Evolutionary conservation across 441 rosid species (phyloP).

Genomic region (Populus hybrid): DNA sequence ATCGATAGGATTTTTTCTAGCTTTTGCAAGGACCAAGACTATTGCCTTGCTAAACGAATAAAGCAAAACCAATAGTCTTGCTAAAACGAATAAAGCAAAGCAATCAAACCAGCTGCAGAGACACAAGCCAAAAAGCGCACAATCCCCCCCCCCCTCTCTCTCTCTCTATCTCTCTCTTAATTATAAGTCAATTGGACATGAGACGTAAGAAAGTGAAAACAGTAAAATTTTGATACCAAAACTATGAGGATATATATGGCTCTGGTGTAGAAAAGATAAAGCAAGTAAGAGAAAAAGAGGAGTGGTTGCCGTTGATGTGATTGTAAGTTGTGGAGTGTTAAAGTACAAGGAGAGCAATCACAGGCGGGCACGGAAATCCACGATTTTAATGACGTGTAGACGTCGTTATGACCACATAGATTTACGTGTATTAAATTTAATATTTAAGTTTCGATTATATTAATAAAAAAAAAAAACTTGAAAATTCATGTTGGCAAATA

Average conservation of each 20-base stretch:
- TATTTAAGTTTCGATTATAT: too few relatives aligned
- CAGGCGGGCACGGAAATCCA: too few relatives aligned
- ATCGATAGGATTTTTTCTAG: conserved; percentile 22
- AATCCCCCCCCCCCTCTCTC: neutral
- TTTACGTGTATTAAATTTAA: too few relatives aligned
- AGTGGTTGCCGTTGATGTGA: conserved; percentile 14
- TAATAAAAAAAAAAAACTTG: too few relatives aligned
- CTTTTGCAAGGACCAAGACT: conserved; percentile 42
- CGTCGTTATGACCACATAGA: too few relatives aligned
- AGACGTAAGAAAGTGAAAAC: conserved; percentile 14
- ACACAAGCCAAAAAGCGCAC: conserved; percentile 27
- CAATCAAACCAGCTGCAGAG: conserved; percentile 9
- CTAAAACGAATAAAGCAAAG: conserved; percentile 42
- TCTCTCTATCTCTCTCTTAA: conserved; percentile 9
- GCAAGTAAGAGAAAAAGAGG: neutral
- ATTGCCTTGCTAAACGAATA: neutral
- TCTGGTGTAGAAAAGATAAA: neutral
- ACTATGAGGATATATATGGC: neutral
- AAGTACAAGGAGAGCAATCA: too few relatives aligned
- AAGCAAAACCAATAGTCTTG: conserved; percentile 7
- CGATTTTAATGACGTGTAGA: too few relatives aligned
- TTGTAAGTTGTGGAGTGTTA: neutral
- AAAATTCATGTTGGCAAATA: too few relatives aligned
- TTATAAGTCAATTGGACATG: conserved; percentile 15
- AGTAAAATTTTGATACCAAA: conserved; percentile 12